Evolutionary conservation across 2,329 filamentous ascomycete genomes (phyloP).

Genomic region (Coleophoma eucalyptorum): DNA sequence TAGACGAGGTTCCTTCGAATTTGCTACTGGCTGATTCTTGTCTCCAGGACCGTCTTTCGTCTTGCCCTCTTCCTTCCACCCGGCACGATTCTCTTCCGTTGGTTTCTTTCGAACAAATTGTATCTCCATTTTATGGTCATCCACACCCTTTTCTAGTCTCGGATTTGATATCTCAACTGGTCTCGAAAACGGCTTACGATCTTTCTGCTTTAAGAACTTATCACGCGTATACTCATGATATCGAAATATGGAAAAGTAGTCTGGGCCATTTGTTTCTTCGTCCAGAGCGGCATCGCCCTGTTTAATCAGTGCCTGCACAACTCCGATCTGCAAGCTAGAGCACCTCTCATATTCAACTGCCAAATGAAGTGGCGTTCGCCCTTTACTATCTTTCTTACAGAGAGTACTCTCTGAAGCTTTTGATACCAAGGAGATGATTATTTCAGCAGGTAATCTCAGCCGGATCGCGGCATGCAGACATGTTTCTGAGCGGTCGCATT

Average conservation of each 20-base stretch:
- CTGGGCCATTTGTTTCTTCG: slow-evolving; percentile 2
- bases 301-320: slow-evolving; percentile 9
- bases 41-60: not conserved
- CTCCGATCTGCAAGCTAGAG: slow-evolving; percentile 6
- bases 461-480: slow-evolving; percentile 10
- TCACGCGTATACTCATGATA: slow-evolving; percentile 7
- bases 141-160: not conserved
- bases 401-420: slow-evolving; percentile 4
- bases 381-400: slow-evolving; percentile 7
- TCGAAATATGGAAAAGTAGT: slow-evolving; percentile 6
- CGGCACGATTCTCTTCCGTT: not conserved
- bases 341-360: slow-evolving; percentile 12
- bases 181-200: slow-evolving; percentile 2
- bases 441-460: not conserved
- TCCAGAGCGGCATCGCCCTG: slow-evolving; percentile 8
- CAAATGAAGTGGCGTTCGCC: slow-evolving; percentile 10
- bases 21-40: not conserved
- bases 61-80: not conserved
- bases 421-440: slow-evolving; percentile 6
- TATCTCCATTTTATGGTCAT: not conserved
- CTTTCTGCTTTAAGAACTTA: not conserved
- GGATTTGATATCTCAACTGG: not conserved
- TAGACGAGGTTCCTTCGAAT: no score
- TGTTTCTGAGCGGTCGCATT: slow-evolving; percentile 5
- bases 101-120: not conserved